Percentiles rank a stretch among this genome's conserved stretches.
These are phyloP conservation scores for Coemansia sp. DNA, from an alignment of 192 early-diverging fungal species.

Conservation along the genomic window DNA sequence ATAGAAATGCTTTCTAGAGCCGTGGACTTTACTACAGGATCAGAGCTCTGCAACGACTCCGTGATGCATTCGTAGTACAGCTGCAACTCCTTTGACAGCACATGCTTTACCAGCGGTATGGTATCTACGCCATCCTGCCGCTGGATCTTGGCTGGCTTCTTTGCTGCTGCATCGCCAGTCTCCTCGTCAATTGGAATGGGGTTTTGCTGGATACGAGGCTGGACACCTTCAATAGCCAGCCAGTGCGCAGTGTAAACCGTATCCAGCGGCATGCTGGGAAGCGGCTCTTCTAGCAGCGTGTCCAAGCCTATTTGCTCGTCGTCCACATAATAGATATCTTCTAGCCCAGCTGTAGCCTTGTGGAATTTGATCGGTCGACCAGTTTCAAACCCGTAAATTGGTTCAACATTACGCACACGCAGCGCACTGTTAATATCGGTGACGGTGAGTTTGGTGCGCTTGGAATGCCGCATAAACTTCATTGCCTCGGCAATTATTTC, in stretches of 20 bases:
- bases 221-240: constrained; percentile 99
- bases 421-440: constrained; percentile 92
- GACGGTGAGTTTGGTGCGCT: constrained; percentile 73
- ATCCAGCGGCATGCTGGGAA: constrained; percentile 90
- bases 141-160: constrained; percentile 18
- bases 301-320: constrained; percentile 95
- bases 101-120: constrained; percentile 81
- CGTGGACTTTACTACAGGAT: constrained; percentile 64
- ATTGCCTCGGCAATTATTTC: constrained; percentile 90
- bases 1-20: constrained; percentile 79
- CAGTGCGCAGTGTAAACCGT: constrained; percentile 90
- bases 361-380: constrained; percentile 70
- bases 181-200: constrained; percentile 60
- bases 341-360: constrained; percentile 59
- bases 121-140: constrained; percentile 45
- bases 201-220: constrained; percentile 95
- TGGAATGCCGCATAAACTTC: constrained; percentile 97
- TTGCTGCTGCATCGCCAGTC: constrained; percentile 7
- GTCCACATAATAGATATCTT: constrained; percentile 84
- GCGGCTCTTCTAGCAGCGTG: constrained; percentile 73
- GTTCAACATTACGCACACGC: constrained; percentile 90
- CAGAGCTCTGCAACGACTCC: constrained; percentile 67
- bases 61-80: constrained; percentile 93
- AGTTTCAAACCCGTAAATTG: constrained; percentile 85
- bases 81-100: constrained; percentile 90